phyloP scores from a whole-genome alignment of 306 rosid genomes.

The Quercus parvula region DNA sequence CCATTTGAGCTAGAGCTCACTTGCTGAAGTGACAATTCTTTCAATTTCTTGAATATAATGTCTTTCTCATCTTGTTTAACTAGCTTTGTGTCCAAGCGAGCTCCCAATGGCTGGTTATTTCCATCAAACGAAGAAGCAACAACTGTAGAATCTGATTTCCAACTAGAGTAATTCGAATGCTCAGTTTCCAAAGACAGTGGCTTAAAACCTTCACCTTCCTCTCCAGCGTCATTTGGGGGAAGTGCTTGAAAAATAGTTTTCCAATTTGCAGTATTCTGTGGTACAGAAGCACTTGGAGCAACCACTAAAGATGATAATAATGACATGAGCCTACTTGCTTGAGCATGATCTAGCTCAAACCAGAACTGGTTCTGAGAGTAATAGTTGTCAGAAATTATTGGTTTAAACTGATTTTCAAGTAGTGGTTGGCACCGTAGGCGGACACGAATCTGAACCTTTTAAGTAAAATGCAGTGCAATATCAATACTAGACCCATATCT shows the following conservation, averaged over 20 bases:
- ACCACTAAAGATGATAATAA: conserved; percentile 41
- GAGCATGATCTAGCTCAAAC: conserved; percentile 82
- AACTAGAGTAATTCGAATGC: conserved; percentile 11
- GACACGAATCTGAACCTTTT: conserved; percentile 57
- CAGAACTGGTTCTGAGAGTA: conserved; percentile 49
- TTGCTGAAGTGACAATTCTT: conserved; percentile 34
- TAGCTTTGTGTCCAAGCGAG: conserved; percentile 14
- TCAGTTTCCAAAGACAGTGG: conserved; percentile 8
- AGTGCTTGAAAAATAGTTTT: conserved; percentile 21
- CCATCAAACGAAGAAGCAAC: conserved; percentile 31
- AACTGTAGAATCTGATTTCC: conserved; percentile 31
- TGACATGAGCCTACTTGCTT: conserved; percentile 50
- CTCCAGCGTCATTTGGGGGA: conserved; percentile 24
- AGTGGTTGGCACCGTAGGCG: conserved; percentile 63
- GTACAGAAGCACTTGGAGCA: conserved; percentile 31
- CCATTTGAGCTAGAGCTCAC: no score
- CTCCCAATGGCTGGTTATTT: conserved; percentile 34
- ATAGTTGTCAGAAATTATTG: conserved; percentile 56
- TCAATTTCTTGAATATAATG: conserved; percentile 43
- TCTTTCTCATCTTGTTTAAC: conserved; percentile 40
- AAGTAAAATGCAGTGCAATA: neutral
- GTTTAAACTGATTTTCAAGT: conserved; percentile 56
- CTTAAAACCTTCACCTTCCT: conserved; percentile 29
- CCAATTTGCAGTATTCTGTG: conserved; percentile 23
- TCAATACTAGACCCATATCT: conserved; percentile 4